Conservation (phyloP, 805 yeast genomes). For the Saccharomycopsis synnaedendra region DNA sequence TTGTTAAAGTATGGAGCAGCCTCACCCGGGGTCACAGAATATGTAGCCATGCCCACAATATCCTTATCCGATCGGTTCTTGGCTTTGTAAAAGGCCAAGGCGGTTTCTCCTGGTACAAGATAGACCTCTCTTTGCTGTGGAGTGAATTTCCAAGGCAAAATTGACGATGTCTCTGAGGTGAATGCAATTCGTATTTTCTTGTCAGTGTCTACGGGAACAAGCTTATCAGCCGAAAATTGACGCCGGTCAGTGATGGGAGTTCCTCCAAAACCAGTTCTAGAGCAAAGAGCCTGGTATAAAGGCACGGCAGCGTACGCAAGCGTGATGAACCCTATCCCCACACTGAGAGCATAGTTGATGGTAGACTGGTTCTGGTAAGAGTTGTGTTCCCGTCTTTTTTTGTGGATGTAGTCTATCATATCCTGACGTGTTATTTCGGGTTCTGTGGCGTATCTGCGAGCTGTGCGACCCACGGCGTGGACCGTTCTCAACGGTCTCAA, state of each 20-base stretch:
- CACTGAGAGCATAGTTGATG: slow-evolving; percentile 11
- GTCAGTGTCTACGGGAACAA: slow-evolving; percentile 79
- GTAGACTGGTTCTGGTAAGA: slow-evolving; percentile 10
- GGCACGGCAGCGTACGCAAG: slow-evolving; percentile 89
- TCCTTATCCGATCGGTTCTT: slow-evolving; percentile 77
- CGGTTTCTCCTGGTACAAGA: slow-evolving; percentile 95
- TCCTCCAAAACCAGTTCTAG: slow-evolving; percentile 94
- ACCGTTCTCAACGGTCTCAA: too few species aligned
- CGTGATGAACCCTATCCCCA: slow-evolving; percentile 48
- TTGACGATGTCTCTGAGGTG: slow-evolving; percentile 83
- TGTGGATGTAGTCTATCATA: slow-evolving; percentile 9
- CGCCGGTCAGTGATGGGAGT: slow-evolving; percentile 79
- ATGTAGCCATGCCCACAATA: slow-evolving; percentile 97
- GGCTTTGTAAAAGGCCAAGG: slow-evolving; percentile 90
- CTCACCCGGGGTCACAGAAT: slow-evolving; percentile 91
- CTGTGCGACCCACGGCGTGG: too few species aligned
- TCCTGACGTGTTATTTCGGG: slow-evolving; percentile 2
- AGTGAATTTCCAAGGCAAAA: slow-evolving; percentile 87
- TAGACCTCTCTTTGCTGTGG: slow-evolving; percentile 93
- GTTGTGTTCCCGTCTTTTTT: slow-evolving; percentile 3
- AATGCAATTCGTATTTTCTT: slow-evolving; percentile 75
- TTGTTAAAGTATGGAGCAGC: slow-evolving; percentile 95
- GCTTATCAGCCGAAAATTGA: slow-evolving; percentile 75
- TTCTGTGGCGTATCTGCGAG: too few species aligned
- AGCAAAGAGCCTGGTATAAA: slow-evolving; percentile 80